Evolutionary conservation across 1,139 yeast species (phyloP).

Genomic region (Hanseniaspora uvarum): DNA sequence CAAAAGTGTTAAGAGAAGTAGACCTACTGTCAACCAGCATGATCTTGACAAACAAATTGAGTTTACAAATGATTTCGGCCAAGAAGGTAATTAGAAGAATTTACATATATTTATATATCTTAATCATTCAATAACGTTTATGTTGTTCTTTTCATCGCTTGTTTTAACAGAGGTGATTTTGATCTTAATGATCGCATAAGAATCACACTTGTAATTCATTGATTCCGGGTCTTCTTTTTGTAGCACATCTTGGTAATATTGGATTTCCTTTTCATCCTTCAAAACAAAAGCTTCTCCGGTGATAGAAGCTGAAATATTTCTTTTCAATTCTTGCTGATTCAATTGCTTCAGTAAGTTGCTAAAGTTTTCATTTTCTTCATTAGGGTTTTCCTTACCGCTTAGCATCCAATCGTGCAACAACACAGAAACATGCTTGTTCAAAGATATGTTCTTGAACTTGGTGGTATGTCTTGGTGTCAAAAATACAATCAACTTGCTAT

Average conservation of each 20-base stretch:
- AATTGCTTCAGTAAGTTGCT: constrained; percentile 52
- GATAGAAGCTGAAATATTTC: constrained; percentile 64
- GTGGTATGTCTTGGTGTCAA: constrained; percentile 61
- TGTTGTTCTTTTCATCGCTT: constrained; percentile 67
- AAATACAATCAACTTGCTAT: constrained; percentile 44
- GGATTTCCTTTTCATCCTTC: constrained; percentile 37
- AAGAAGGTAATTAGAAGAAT: constrained; percentile 64
- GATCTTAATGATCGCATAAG: constrained; percentile 56
- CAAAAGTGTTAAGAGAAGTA: constrained; percentile 78
- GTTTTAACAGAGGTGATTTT: constrained; percentile 58
- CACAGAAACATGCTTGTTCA: constrained; percentile 66
- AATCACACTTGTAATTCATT: constrained; percentile 51
- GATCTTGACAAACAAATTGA: constrained; percentile 77
- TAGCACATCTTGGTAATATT: constrained; percentile 48
- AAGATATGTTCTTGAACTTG: constrained; percentile 54
- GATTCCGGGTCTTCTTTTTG: constrained; percentile 60
- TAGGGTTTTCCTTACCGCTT: constrained; percentile 37
- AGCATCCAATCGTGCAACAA: constrained; percentile 82
- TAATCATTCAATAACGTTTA: constrained; percentile 24
- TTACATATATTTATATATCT: neutral
- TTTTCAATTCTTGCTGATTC: constrained; percentile 62
- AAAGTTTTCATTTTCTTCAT: constrained; percentile 21
- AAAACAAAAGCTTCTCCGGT: constrained; percentile 59
- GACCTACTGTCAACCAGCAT: constrained; percentile 85
- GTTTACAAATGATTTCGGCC: constrained; percentile 91